Evolutionary conservation across 306 rosid genomes (phyloP).

Genomic region (Medicago lupulina): DNA sequence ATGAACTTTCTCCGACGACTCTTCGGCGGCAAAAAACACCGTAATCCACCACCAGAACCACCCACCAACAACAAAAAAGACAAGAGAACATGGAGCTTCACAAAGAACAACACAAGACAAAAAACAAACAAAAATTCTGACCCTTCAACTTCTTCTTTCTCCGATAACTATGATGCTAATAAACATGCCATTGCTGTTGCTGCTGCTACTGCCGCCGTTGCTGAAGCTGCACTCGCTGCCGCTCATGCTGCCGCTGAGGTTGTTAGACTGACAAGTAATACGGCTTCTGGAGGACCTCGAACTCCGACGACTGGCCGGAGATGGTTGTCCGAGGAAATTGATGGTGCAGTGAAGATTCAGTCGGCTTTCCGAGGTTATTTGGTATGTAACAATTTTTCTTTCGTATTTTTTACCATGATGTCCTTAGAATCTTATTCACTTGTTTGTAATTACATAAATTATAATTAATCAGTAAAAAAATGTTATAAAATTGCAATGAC

Average conservation of each 20-base stretch:
- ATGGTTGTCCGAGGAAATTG: conserved; percentile 38
- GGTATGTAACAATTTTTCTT: conserved; percentile 50
- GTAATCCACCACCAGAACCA: neutral
- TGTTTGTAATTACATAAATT: too few species aligned
- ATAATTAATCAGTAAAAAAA: too few species aligned
- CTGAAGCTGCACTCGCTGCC: conserved; percentile 91
- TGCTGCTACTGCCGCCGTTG: conserved; percentile 90
- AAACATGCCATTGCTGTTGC: conserved; percentile 94
- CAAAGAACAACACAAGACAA: conserved; percentile 28
- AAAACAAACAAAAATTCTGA: conserved; percentile 34
- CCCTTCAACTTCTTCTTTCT: conserved; percentile 16
- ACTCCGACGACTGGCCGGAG: conserved; percentile 17
- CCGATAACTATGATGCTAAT: conserved; percentile 59
- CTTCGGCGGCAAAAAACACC: conserved; percentile 62
- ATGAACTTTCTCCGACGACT: conserved; percentile 96
- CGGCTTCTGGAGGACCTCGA: neutral
- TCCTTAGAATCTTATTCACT: neutral
- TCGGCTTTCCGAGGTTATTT: conserved; percentile 84
- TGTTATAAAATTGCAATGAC: too few species aligned
- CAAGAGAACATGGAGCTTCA: conserved; percentile 55
- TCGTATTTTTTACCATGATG: neutral
- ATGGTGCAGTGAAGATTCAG: conserved; percentile 71
- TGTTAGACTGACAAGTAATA: conserved; percentile 57
- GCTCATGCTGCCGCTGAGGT: conserved; percentile 97
- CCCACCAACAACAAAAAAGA: conserved; percentile 24